These are phyloP conservation scores for Pseudogymnoascus sp. DNA, from an alignment of 2,329 filamentous ascomycete genomes.

Conservation along the genomic window DNA sequence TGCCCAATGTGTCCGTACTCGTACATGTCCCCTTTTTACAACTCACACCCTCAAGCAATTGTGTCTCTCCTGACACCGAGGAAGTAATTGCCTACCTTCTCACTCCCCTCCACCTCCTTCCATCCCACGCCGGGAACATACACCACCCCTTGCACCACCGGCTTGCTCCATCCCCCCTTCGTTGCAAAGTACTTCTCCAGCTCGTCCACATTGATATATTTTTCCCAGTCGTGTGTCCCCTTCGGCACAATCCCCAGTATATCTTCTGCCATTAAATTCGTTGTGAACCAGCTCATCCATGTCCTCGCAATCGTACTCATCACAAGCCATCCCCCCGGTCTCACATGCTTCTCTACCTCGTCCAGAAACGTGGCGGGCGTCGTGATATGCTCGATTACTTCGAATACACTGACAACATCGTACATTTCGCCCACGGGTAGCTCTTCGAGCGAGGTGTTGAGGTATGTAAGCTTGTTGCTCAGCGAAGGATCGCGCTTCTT, in stretches of 20 bases:
- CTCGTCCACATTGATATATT: constrained; percentile 87
- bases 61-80: constrained; percentile 63
- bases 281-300: constrained; percentile 82
- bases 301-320: constrained; percentile 88
- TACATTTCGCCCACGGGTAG: constrained; percentile 46
- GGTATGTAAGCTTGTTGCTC: constrained; percentile 56
- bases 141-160: constrained; percentile 66
- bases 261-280: constrained; percentile 86
- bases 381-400: constrained; percentile 89
- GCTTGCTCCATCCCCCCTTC: constrained; percentile 49
- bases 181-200: constrained; percentile 48
- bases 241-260: constrained; percentile 76
- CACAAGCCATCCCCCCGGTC: constrained; percentile 86
- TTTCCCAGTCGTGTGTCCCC: constrained; percentile 92
- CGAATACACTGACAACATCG: constrained; percentile 82
- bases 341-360: constrained; percentile 63
- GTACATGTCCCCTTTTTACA: neutral
- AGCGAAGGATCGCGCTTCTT: constrained; percentile 65
- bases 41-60: neutral
- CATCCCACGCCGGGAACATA: constrained; percentile 88
- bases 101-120: constrained; percentile 72
- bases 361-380: constrained; percentile 66
- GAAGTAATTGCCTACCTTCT: constrained; percentile 91
- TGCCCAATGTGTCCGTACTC: neutral
- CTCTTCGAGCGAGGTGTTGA: constrained; percentile 68